Conservation (phyloP, 192 early-diverging fungal genomes). For the Umbelopsis vinacea region DNA sequence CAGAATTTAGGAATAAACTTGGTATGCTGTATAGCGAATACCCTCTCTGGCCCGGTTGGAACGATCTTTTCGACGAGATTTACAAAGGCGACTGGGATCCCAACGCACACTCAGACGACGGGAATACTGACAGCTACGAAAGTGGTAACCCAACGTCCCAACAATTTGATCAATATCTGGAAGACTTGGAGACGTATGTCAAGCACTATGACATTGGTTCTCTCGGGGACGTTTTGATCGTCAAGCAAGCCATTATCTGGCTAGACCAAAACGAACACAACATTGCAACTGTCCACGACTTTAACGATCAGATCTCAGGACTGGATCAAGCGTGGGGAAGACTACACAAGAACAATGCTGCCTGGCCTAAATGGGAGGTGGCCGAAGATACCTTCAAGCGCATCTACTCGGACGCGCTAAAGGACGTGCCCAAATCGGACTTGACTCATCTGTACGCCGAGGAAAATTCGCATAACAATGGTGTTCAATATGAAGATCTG, state of each 20-base stretch:
- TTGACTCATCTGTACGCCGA: neutral
- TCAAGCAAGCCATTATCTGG: conserved; percentile 11
- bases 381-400: neutral
- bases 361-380: neutral
- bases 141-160: neutral
- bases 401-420: neutral
- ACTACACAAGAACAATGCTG: neutral
- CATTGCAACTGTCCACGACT: neutral
- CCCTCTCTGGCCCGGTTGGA: neutral
- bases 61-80: neutral
- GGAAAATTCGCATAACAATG: conserved; percentile 6
- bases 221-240: neutral
- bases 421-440: neutral
- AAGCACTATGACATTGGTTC: conserved; percentile 1
- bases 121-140: neutral
- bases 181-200: neutral
- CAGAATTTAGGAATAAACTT: neutral
- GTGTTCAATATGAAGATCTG: neutral
- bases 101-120: neutral
- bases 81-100: neutral
- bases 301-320: neutral
- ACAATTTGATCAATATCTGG: neutral
- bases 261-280: neutral
- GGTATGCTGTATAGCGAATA: neutral
- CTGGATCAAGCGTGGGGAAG: conserved; percentile 2